A percentile compares a stretch with the other conserved stretches of the same genome.
Evolutionary conservation across 2,329 filamentous ascomycete genomes (phyloP).

Genomic region (Pleoardoris graminearum): DNA sequence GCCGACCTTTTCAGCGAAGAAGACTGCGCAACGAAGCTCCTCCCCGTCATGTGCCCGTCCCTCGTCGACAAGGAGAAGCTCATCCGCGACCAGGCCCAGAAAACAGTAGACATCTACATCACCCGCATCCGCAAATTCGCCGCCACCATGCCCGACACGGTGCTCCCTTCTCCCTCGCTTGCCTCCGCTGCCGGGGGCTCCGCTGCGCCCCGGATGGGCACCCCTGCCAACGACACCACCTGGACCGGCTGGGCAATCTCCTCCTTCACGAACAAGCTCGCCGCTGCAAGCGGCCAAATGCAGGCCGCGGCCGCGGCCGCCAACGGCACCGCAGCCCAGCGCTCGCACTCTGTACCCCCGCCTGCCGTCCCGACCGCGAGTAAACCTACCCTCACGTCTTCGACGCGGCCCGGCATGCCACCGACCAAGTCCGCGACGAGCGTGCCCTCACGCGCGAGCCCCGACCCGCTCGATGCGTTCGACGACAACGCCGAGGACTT

Average conservation of each 20-base stretch:
- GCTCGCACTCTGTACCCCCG: constrained; percentile 56
- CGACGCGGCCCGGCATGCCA: constrained; percentile 50
- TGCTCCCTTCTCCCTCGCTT: constrained; percentile 65
- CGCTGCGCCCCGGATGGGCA: constrained; percentile 73
- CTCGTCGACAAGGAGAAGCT: constrained; percentile 95
- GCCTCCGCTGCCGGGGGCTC: constrained; percentile 45
- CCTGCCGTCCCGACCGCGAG: constrained; percentile 38
- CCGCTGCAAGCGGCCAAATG: constrained; percentile 84
- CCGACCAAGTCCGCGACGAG: constrained; percentile 31
- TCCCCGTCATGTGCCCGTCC: constrained; percentile 81
- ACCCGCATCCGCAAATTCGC: constrained; percentile 79
- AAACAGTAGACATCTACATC: constrained; percentile 85
- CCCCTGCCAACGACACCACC: constrained; percentile 68
- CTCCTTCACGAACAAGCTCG: constrained; percentile 94
- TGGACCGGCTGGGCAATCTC: constrained; percentile 99
- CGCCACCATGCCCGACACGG: constrained; percentile 76
- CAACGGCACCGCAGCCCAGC: constrained; percentile 48
- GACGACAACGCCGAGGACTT: constrained; percentile 61
- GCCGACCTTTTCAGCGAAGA: constrained; percentile 85
- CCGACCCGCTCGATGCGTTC: constrained; percentile 56
- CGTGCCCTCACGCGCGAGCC: constrained; percentile 34
- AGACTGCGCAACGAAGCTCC: constrained; percentile 79
- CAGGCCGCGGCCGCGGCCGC: constrained; percentile 56
- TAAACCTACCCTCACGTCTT: constrained; percentile 55
- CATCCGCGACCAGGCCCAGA: constrained; percentile 86